Conservation (phyloP, 257 asterid genomes). For the Rehmannia glutinosa region DNA sequence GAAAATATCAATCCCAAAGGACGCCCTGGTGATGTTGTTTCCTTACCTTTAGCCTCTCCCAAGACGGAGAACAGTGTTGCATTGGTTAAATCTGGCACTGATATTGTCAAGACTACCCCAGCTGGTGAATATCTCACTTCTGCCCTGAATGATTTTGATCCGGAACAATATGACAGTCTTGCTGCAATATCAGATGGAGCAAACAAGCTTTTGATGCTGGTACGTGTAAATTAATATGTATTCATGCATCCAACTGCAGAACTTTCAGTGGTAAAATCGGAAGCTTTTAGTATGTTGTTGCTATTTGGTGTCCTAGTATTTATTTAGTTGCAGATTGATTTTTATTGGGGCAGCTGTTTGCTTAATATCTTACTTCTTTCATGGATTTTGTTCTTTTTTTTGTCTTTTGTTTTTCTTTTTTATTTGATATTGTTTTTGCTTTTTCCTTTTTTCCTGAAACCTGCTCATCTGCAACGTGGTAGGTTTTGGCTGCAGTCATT, state of each 20-base stretch:
- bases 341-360: not conserved
- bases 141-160: conserved; percentile 93
- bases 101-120: conserved; percentile 82
- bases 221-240: conserved; percentile 24
- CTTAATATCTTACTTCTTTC: not conserved
- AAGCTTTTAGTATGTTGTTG: conserved; percentile 9
- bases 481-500: conserved; percentile 99
- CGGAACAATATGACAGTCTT: conserved; percentile 91
- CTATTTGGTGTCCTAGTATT: not conserved
- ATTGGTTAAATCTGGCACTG: conserved; percentile 71
- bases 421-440: no score
- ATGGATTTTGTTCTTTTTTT: not conserved
- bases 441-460: conserved; percentile 13
- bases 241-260: conserved; percentile 14
- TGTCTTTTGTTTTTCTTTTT: not conserved
- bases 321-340: not conserved
- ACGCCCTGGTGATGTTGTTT: conserved; percentile 44
- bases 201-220: conserved; percentile 99
- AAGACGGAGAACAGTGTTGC: conserved; percentile 66
- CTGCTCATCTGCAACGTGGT: conserved; percentile 24
- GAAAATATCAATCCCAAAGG: conserved; percentile 49
- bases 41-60: conserved; percentile 49
- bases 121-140: conserved; percentile 99
- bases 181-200: conserved; percentile 99
- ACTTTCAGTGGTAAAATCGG: not conserved